phyloP scores from a whole-genome alignment of 257 asterid species.

The Nicotiana noctiflora region DNA sequence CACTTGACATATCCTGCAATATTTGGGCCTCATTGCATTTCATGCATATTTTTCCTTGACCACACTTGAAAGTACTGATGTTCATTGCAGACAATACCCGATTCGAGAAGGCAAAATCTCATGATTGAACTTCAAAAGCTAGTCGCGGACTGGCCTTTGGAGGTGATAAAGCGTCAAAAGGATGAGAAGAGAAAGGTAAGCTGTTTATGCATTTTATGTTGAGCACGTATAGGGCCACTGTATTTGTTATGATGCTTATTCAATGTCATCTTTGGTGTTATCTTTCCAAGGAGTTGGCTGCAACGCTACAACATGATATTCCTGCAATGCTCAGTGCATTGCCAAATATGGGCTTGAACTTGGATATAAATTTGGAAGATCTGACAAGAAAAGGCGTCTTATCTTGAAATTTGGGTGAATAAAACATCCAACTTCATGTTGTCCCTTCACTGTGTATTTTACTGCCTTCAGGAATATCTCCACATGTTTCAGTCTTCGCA shows the following conservation, averaged over 20 bases:
- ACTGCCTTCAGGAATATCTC: neutral
- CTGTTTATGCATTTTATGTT: neutral
- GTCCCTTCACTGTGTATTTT: neutral
- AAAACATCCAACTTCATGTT: neutral
- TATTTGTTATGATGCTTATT: neutral
- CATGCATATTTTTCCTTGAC: neutral
- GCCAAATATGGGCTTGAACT: slow-evolving; percentile 47
- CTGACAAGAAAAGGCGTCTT: slow-evolving; percentile 27
- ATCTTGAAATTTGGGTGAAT: slow-evolving; percentile 21
- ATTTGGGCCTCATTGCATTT: neutral
- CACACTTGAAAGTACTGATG: neutral
- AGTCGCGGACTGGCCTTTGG: slow-evolving; percentile 65
- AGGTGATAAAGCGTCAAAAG: slow-evolving; percentile 51
- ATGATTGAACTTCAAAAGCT: slow-evolving; percentile 68
- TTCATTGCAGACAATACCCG: slow-evolving; percentile 38
- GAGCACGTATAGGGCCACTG: neutral
- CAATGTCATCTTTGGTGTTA: neutral
- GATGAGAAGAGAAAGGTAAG: slow-evolving; percentile 47
- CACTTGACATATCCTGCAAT: neutral
- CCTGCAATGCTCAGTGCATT: slow-evolving; percentile 44
- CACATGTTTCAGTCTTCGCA: neutral
- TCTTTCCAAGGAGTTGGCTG: slow-evolving; percentile 53
- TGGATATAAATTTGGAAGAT: slow-evolving; percentile 34
- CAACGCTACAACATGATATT: slow-evolving; percentile 41
- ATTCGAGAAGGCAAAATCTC: slow-evolving; percentile 38